phyloP scores from a whole-genome alignment of 2,329 filamentous ascomycete genomes.

The Neopestalotiopsis sp. region DNA sequence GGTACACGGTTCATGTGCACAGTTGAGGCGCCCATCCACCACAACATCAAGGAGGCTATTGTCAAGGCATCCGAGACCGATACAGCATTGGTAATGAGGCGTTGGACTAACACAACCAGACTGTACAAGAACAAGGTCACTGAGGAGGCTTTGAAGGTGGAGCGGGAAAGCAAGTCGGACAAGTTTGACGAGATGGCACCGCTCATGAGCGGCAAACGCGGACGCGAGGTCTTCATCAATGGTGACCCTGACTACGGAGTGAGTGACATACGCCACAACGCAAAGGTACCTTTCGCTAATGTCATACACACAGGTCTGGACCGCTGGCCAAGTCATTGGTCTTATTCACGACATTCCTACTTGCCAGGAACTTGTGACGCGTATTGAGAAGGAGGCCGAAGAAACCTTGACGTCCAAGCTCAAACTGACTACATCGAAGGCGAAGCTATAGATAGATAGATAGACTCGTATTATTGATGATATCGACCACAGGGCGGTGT shows the following conservation, averaged over 20 bases:
- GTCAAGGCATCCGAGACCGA: slow-evolving; percentile 88
- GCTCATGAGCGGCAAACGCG: slow-evolving; percentile 87
- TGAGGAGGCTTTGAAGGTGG: slow-evolving; percentile 79
- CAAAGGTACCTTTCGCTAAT: slow-evolving; percentile 20
- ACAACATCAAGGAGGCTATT: slow-evolving; percentile 93
- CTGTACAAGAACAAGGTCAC: slow-evolving; percentile 92
- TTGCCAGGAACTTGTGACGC: slow-evolving; percentile 69
- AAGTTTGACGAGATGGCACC: slow-evolving; percentile 90
- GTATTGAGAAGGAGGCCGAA: slow-evolving; percentile 81
- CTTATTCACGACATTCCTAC: slow-evolving; percentile 84
- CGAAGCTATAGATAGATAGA: slow-evolving; percentile 57
- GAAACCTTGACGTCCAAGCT: slow-evolving; percentile 66
- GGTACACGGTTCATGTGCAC: slow-evolving; percentile 98
- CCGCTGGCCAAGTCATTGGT: slow-evolving; percentile 92
- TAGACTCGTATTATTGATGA: not conserved
- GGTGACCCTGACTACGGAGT: slow-evolving; percentile 91
- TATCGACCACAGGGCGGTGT: not conserved
- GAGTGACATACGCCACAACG: slow-evolving; percentile 47
- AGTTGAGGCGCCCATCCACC: slow-evolving; percentile 88
- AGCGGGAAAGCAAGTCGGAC: slow-evolving; percentile 80
- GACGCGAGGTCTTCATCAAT: slow-evolving; percentile 88
- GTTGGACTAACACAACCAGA: slow-evolving; percentile 92
- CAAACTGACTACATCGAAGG: slow-evolving; percentile 57
- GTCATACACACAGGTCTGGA: slow-evolving; percentile 75
- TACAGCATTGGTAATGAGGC: slow-evolving; percentile 83